Evolutionary conservation across 2,329 filamentous ascomycete species (phyloP), one percentile per base, ranked within the genome.

Genomic region (Albifimbria verrucaria): DNA sequence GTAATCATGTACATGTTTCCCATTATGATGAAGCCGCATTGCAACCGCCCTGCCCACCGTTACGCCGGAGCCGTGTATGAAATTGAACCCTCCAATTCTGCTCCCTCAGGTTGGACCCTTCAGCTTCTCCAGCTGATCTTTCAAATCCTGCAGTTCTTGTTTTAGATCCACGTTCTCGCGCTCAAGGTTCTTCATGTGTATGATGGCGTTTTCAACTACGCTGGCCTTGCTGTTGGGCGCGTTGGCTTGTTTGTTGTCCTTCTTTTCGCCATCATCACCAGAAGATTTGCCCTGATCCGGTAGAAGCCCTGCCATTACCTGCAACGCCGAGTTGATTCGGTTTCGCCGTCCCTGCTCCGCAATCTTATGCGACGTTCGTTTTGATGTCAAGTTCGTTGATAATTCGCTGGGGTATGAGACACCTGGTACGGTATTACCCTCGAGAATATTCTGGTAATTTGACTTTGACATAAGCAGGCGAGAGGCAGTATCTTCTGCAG

Each of bases 281-380:
- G 64, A 68, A 17, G 71, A 66, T 48, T 68, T 74, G 49, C 69
- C 72, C 44, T 73, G 71, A 59, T 71, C 82, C 0, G 94, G 93
- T n/a, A 99, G 76, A 2, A 99, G 77, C 0, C 86, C 81, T 49
- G 94, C 92, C 69, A 99, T 96, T 68, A 97, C 89, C 62, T 93
- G 90, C 21, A 99, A 77, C 1, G 94, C 94, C 51, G 87, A 89
- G 68, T 99, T 99, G 72, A 99, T 97, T 47, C 94, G 85, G 67
- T 99, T 97, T 54, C 94, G 81, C 47, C 94, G 86, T 7, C 94
- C 94, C 74, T 99, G 94, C 72, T 99, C 94, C 18, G 94, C 94
- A 59, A 99, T 90, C 72, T 99, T 99, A 75, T 99, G 94, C 43
- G 92, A 96, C 2, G 94, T 97, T 50, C 93, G 88, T 75, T 99